A percentile compares a stretch with the other conserved stretches of the same genome.
Conservation (phyloP, 805 yeast genomes). For the Cyberlindnera xylosilytica region DNA sequence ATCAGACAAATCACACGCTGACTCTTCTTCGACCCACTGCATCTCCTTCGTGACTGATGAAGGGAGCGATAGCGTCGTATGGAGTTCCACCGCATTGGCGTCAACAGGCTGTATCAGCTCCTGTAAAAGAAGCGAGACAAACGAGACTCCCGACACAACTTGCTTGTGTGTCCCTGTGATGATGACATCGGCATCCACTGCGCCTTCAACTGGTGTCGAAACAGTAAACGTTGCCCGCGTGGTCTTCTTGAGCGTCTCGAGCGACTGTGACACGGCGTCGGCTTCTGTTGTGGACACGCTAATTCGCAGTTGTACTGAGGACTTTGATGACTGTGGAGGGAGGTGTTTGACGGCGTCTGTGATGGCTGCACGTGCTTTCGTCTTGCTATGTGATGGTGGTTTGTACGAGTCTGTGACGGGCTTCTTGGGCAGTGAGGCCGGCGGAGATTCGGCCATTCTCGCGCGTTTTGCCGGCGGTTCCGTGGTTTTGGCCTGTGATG, state of each 20-base stretch:
- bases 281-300: constrained; percentile 15
- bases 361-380: constrained; percentile 2
- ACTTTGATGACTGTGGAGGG: neutral
- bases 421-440: neutral
- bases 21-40: neutral
- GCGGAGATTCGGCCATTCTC: constrained; percentile 1
- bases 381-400: constrained; percentile 4
- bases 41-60: neutral
- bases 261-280: constrained; percentile 6
- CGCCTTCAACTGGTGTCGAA: constrained; percentile 11
- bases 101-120: neutral
- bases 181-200: constrained; percentile 14
- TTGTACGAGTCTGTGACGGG: constrained; percentile 11
- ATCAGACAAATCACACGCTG: constrained; percentile 10
- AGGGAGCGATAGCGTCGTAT: constrained; percentile 1
- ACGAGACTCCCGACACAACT: constrained; percentile 2
- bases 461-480: constrained; percentile 3
- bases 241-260: constrained; percentile 7
- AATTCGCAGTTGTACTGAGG: neutral
- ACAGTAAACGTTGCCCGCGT: constrained; percentile 7
- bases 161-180: constrained; percentile 11
- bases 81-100: neutral
- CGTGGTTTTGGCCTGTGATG: neutral
- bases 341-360: neutral
- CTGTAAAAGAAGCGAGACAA: neutral